Percentiles rank a stretch among this genome's conserved stretches.
These are phyloP conservation scores for Pseudoscleropodium purum DNA, from an alignment of 225 moss, liverwort and hornwort species.

Conservation along the genomic window DNA sequence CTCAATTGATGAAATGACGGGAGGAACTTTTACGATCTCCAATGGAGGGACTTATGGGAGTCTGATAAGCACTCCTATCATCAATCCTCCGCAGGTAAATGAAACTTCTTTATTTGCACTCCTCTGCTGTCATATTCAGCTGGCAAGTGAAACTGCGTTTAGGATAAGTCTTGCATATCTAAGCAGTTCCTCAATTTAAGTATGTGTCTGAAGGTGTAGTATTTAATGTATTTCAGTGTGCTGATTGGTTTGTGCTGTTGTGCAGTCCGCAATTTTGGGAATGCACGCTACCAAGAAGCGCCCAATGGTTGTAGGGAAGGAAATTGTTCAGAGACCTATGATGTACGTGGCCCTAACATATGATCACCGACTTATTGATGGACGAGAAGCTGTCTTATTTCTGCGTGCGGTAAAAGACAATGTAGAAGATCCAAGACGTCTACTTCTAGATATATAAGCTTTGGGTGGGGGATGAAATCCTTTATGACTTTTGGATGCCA, in stretches of 20 bases:
- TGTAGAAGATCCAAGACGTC: conserved; percentile 77
- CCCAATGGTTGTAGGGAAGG: conserved; percentile 63
- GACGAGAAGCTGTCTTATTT: conserved; percentile 79
- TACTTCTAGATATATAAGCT: conserved; percentile 64
- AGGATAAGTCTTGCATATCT: background rate
- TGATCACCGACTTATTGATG: conserved; percentile 89
- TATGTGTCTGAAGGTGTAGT: background rate
- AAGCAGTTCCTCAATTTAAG: background rate
- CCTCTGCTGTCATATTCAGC: background rate
- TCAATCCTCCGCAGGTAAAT: conserved; percentile 85
- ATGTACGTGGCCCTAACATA: conserved; percentile 94
- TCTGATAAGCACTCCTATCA: conserved; percentile 86
- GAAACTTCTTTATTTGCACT: background rate
- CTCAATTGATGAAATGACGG: conserved; percentile 92
- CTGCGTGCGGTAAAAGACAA: conserved; percentile 79
- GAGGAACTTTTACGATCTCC: conserved; percentile 90
- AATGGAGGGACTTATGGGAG: conserved; percentile 93
- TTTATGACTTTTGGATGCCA: background rate
- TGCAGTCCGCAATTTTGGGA: conserved; percentile 87
- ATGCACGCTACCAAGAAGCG: conserved; percentile 89
- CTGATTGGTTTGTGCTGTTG: background rate
- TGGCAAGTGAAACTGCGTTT: background rate
- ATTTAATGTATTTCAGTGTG: background rate
- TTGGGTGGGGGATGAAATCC: background rate
- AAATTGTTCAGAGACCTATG: conserved; percentile 83